Evolutionary conservation across 2,329 filamentous ascomycete genomes (phyloP).

Genomic region (Aspergillus pseudonomiae): DNA sequence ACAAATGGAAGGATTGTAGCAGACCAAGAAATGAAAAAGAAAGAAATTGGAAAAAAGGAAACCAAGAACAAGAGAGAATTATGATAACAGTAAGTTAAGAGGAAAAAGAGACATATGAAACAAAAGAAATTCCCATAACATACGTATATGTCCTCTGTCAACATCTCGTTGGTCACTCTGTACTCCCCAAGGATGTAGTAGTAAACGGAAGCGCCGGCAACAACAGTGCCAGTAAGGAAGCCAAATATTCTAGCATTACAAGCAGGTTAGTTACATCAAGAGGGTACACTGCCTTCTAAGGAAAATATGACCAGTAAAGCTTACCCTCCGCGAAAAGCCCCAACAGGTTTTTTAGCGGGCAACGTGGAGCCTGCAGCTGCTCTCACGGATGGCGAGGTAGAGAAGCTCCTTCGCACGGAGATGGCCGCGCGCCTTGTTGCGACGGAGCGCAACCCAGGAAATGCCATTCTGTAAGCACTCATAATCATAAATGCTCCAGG

Average conservation of each 20-base stretch:
- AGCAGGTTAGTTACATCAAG: slow-evolving; percentile 5
- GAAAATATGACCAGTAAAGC: slow-evolving; percentile 32
- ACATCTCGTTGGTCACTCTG: slow-evolving; percentile 86
- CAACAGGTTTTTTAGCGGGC: slow-evolving; percentile 66
- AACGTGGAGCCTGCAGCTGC: slow-evolving; percentile 45
- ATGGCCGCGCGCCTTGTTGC: slow-evolving; percentile 24
- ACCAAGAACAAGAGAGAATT: neutral
- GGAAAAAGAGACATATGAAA: neutral
- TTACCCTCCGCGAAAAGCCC: slow-evolving; percentile 73
- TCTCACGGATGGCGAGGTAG: slow-evolving; percentile 40
- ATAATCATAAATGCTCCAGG: slow-evolving; percentile 9
- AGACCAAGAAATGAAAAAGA: neutral
- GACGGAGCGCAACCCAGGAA: slow-evolving; percentile 21
- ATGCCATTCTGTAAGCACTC: slow-evolving; percentile 19
- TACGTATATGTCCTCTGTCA: slow-evolving; percentile 96
- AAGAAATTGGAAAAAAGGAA: neutral
- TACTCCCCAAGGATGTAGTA: slow-evolving; percentile 94
- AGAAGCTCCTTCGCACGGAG: slow-evolving; percentile 33
- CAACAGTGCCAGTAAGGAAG: slow-evolving; percentile 81
- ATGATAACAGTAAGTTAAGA: neutral
- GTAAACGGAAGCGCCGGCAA: slow-evolving; percentile 81
- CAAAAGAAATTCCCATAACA: slow-evolving; percentile 46
- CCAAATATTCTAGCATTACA: slow-evolving; percentile 71
- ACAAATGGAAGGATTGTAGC: neutral
- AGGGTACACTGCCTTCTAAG: neutral